A percentile compares a stretch with the other conserved stretches of the same genome.
These are phyloP conservation scores for Penstemon eatonii DNA, from an alignment of 257 asterid genomes.

Conservation along the genomic window DNA sequence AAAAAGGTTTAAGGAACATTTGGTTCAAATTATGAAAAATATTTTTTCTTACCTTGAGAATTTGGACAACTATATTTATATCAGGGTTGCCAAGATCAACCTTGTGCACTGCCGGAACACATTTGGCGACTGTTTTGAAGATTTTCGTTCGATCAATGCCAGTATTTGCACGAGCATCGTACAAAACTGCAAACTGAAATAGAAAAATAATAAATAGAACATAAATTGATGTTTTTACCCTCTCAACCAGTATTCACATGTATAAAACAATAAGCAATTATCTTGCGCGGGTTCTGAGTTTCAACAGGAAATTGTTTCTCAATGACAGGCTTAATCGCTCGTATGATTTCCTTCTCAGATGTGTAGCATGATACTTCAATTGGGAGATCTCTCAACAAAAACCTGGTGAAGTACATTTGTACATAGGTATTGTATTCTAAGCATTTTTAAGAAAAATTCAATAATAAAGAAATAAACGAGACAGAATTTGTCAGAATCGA, in stretches of 20 bases:
- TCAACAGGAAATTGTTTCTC: slow-evolving; percentile 73
- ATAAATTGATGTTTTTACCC: slow-evolving; percentile 1
- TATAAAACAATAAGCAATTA: slow-evolving; percentile 5
- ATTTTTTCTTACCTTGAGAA: slow-evolving; percentile 64
- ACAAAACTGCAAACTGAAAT: slow-evolving; percentile 77
- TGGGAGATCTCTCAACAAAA: slow-evolving; percentile 83
- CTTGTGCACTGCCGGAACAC: slow-evolving; percentile 72
- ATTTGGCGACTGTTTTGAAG: slow-evolving; percentile 79
- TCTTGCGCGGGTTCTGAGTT: slow-evolving; percentile 73
- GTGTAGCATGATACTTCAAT: slow-evolving; percentile 90
- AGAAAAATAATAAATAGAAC: slow-evolving; percentile 12
- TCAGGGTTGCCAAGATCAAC: slow-evolving; percentile 91
- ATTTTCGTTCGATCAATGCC: slow-evolving; percentile 78
- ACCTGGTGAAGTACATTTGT: slow-evolving; percentile 50
- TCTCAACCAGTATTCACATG: not conserved
- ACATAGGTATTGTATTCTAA: not conserved
- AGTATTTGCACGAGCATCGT: slow-evolving; percentile 94
- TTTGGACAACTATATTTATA: slow-evolving; percentile 70
- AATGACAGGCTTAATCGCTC: slow-evolving; percentile 73
- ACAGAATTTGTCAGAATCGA: slow-evolving; percentile 12
- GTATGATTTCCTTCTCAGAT: slow-evolving; percentile 82
- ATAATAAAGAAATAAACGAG: not conserved
- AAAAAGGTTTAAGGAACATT: not conserved
- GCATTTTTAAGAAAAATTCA: not conserved
- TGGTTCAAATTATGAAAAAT: not conserved